Evolutionary conservation across 2,329 filamentous ascomycete genomes (phyloP).

Genomic region (Aspergillus sp.): DNA sequence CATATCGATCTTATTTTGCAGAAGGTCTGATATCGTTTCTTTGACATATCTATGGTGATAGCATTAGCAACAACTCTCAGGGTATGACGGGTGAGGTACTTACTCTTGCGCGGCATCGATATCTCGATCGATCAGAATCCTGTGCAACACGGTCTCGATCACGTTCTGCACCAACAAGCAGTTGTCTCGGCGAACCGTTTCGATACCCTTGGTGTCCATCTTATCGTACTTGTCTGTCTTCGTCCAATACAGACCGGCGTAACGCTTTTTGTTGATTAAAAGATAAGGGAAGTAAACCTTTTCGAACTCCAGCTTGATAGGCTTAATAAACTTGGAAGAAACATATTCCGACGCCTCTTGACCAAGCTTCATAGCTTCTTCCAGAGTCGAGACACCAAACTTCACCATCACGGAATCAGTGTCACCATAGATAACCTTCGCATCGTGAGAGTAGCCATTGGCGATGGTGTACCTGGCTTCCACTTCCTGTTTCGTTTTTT

Average conservation of each 20-base stretch:
- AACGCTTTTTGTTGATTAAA: slow-evolving; percentile 99
- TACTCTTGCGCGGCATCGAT: slow-evolving; percentile 89
- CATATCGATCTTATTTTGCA: slow-evolving; percentile 98
- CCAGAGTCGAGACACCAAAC: slow-evolving; percentile 84
- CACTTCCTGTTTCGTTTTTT: slow-evolving; percentile 95
- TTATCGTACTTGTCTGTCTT: slow-evolving; percentile 94
- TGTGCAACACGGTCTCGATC: slow-evolving; percentile 92
- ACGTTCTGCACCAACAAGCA: slow-evolving; percentile 93
- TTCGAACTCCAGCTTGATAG: slow-evolving; percentile 98
- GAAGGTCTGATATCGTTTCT: slow-evolving; percentile 85
- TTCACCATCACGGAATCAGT: slow-evolving; percentile 99
- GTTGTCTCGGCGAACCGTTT: slow-evolving; percentile 95
- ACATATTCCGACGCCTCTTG: slow-evolving; percentile 86
- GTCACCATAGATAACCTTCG: slow-evolving; percentile 96
- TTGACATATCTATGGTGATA: slow-evolving; percentile 74
- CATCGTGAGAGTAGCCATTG: slow-evolving; percentile 92
- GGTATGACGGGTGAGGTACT: slow-evolving; percentile 39
- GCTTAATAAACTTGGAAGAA: slow-evolving; percentile 88
- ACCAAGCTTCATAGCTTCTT: slow-evolving; percentile 91
- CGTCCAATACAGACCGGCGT: slow-evolving; percentile 97
- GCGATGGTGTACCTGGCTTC: slow-evolving; percentile 85
- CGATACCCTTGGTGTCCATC: slow-evolving; percentile 99
- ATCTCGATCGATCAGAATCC: slow-evolving; percentile 93
- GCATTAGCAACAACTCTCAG: slow-evolving; percentile 32
- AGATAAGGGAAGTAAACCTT: slow-evolving; percentile 98